Evolutionary conservation across 73 alveolate species (phyloP), one percentile per base, ranked within the genome.

Genomic region (Chromera velia): DNA sequence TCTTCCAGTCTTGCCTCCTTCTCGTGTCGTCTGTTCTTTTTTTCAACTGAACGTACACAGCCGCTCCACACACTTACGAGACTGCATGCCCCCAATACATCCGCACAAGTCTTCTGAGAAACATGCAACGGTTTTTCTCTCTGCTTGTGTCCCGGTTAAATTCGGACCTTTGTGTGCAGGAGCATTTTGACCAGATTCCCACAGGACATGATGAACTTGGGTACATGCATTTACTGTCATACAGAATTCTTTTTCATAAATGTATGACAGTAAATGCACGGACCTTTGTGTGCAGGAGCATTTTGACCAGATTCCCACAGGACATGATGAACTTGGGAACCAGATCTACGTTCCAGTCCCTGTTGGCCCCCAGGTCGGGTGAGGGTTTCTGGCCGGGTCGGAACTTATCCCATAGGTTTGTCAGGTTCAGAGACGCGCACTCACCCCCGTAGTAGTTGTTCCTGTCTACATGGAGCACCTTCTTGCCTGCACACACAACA

Each of bases 311-410:
- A 73, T 89, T 88, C 40, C 99, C 98, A 62, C 94, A 94, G 63
- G 99, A 98, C 99, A 96, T 96, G 75, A 94, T 91, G 90, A 91
- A 93, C 91, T 96, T 96, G 33, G 99, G 99, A 81, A 96, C 91
- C 55, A 96, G 88, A 76, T 96, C 99, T 30, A 96, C 94, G 85
- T 96, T 93, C 97, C 98, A 95, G 76, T 93, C 99, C 87, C 97
- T 86, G 87, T 88, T 88, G 81, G 83, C 93, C 17, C 69, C 86
- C 78, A 64, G 66, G 55, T 40, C 55, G 55, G 55, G 55, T 13
- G 55, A 13, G 22, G 55, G 55, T 13, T 40, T 40, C 55, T 40
- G 22, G 13, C 55, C 55, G 4, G 96, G 93, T 67, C 95, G 64
- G 92, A 96, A 96, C 66, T 77, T 63, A 68, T 88, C 89, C 96